phyloP scores from a whole-genome alignment of 441 rosid genomes.

The Melastoma candidum region DNA sequence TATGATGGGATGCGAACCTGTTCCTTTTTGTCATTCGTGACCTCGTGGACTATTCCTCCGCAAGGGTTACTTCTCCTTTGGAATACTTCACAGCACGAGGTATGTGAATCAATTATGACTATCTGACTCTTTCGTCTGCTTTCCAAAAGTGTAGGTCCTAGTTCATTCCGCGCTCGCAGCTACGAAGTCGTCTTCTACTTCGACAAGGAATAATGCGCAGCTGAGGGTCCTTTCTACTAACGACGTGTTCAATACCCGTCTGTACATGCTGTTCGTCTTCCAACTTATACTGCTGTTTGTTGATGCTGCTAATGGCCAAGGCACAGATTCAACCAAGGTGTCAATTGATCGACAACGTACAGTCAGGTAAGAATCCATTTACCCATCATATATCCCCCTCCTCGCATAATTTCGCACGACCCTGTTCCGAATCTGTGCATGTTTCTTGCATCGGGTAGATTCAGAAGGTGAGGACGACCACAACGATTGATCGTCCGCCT shows the following conservation, averaged over 20 bases:
- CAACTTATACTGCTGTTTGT: slow-evolving; percentile 54
- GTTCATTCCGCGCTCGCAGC: slow-evolving; percentile 22
- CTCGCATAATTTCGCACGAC: not conserved
- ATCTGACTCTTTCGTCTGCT: slow-evolving; percentile 1
- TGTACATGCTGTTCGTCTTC: slow-evolving; percentile 38
- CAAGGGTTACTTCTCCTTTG: slow-evolving; percentile 39
- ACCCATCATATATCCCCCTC: not conserved
- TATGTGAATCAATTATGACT: slow-evolving; percentile 12
- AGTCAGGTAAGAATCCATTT: slow-evolving; percentile 34
- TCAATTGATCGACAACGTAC: slow-evolving; percentile 43
- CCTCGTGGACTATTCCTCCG: slow-evolving; percentile 41
- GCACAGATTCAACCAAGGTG: slow-evolving; percentile 44
- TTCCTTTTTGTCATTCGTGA: slow-evolving; percentile 35
- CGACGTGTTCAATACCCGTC: slow-evolving; percentile 48
- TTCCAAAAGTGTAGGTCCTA: not conserved
- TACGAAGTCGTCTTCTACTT: slow-evolving; percentile 42
- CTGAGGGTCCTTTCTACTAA: slow-evolving; percentile 39
- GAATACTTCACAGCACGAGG: slow-evolving; percentile 61
- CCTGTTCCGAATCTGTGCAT: too few species aligned
- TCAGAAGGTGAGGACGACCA: slow-evolving; percentile 26
- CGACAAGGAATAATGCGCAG: slow-evolving; percentile 37
- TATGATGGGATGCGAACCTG: slow-evolving; percentile 33
- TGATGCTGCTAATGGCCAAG: slow-evolving; percentile 42
- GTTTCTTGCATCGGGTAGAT: slow-evolving; percentile 18
- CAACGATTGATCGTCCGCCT: slow-evolving; percentile 16